Conservation (phyloP, 306 rosid species). For the Erythrophleum fordii region DNA sequence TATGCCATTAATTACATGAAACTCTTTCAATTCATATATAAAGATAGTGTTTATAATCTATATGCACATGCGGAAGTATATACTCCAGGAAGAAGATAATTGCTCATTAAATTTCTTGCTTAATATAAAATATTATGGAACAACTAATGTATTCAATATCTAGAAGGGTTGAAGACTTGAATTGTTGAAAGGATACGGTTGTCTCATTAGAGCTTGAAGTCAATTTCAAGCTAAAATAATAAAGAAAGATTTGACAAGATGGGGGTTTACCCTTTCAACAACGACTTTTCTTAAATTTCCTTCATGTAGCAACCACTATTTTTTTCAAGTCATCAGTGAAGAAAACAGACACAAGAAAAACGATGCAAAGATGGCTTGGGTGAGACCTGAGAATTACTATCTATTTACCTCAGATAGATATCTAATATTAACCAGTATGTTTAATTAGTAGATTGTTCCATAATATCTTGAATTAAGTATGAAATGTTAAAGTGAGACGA, state of each 20-base stretch:
- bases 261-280: background rate
- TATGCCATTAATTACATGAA: background rate
- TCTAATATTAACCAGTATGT: background rate
- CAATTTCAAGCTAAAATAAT: background rate
- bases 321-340: background rate
- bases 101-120: background rate
- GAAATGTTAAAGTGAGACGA: conserved; percentile 53
- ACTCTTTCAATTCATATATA: background rate
- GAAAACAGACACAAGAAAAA: background rate
- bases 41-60: background rate
- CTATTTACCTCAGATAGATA: background rate
- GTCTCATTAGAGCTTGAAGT: background rate
- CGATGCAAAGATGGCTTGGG: background rate
- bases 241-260: background rate
- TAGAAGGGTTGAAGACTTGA: background rate
- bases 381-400: background rate
- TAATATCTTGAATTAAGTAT: conserved; percentile 45
- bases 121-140: background rate
- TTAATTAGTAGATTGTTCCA: conserved; percentile 28
- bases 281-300: background rate
- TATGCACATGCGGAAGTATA: background rate
- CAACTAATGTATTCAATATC: background rate
- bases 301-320: background rate
- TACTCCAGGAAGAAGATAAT: background rate
- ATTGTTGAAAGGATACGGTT: background rate